Evolutionary conservation across 768 basidiomycete genomes (phyloP).

Genomic region (Naganishia vishniacii): DNA sequence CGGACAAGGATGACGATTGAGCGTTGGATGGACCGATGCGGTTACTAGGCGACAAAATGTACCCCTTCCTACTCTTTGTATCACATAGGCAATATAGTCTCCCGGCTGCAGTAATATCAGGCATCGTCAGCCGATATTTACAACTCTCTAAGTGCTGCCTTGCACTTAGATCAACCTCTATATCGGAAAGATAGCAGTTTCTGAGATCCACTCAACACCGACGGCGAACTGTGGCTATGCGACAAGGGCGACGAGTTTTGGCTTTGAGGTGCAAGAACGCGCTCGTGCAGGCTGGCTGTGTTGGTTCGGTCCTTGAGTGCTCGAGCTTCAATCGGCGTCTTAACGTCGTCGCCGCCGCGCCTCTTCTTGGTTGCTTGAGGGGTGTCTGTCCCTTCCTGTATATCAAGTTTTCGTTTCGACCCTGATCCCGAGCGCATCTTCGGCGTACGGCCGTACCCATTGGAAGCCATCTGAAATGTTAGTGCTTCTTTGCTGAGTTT

Average conservation of each 20-base stretch:
- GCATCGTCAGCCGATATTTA: not conserved
- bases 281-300: not conserved
- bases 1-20: slow-evolving; percentile 37
- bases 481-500: slow-evolving; percentile 5
- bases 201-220: slow-evolving; percentile 12
- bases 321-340: not conserved
- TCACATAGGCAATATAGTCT: too few relatives aligned
- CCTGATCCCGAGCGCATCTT: not conserved
- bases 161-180: not conserved
- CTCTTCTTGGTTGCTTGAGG: slow-evolving; percentile 14
- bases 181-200: slow-evolving; percentile 17
- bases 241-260: slow-evolving; percentile 12
- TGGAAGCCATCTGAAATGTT: not conserved
- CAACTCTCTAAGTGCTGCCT: not conserved
- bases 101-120: too few relatives aligned
- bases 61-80: too few relatives aligned
- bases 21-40: slow-evolving; percentile 39
- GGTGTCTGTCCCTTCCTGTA: not conserved
- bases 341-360: not conserved
- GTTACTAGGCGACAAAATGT: slow-evolving; percentile 22
- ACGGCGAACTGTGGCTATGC: slow-evolving; percentile 7
- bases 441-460: slow-evolving; percentile 6
- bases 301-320: not conserved
- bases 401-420: slow-evolving; percentile 5
- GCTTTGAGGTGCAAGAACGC: slow-evolving; percentile 10